A percentile compares a stretch with the other conserved stretches of the same genome.
Conservation (phyloP, 2,329 filamentous ascomycete genomes). For the Penicillium occitanis region DNA sequence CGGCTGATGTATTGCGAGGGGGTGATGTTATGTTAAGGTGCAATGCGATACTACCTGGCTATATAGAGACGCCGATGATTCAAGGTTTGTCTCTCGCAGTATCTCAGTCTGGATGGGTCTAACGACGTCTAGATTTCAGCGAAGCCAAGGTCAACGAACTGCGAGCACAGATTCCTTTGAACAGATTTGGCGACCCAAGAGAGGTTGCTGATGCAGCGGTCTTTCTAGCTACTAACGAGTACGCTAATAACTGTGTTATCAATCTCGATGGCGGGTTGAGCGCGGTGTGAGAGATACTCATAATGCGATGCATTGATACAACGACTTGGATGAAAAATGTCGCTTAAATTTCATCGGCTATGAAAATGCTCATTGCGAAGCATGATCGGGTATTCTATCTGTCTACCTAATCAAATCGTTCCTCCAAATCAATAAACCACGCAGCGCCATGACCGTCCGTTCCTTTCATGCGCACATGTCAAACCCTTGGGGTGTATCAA, state of each 20-base stretch:
- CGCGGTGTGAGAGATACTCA: slow-evolving; percentile 49
- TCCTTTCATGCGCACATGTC: slow-evolving; percentile 6
- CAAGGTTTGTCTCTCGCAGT: slow-evolving; percentile 28
- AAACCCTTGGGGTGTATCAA: neutral
- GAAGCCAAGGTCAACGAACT: slow-evolving; percentile 31
- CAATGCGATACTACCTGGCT: slow-evolving; percentile 80
- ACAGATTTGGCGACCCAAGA: slow-evolving; percentile 64
- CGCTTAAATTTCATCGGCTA: neutral
- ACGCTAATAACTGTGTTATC: slow-evolving; percentile 82
- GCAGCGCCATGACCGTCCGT: slow-evolving; percentile 11
- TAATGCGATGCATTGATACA: neutral
- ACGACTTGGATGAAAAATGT: neutral
- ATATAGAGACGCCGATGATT: slow-evolving; percentile 80
- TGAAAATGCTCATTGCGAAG: neutral
- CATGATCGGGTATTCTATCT: neutral
- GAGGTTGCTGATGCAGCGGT: slow-evolving; percentile 81
- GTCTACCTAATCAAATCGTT: neutral
- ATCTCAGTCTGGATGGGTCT: neutral
- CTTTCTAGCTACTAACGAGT: slow-evolving; percentile 74
- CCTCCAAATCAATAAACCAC: neutral
- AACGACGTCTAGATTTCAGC: slow-evolving; percentile 43
- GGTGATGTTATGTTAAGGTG: slow-evolving; percentile 61
- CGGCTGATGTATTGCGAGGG: slow-evolving; percentile 56
- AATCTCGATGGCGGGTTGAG: slow-evolving; percentile 84
- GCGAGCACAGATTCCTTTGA: slow-evolving; percentile 59